Conservation (phyloP, 1,139 yeast species). For the Pichia sp. region DNA sequence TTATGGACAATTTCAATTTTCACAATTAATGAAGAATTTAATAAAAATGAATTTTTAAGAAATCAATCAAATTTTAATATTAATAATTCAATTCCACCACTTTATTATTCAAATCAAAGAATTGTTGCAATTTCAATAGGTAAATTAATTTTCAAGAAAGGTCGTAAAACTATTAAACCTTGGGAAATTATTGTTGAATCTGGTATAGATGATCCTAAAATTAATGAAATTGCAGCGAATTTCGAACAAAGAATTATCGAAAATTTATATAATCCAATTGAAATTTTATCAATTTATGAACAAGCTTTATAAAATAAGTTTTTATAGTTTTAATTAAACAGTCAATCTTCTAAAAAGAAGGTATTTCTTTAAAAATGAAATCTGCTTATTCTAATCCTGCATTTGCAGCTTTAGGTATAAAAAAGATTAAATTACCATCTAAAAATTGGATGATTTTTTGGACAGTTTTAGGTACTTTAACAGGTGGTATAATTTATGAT, state of each 20-base stretch:
- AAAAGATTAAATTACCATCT: constrained; percentile 69
- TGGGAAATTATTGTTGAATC: constrained; percentile 4
- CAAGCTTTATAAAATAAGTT: no score
- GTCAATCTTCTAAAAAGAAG: no score
- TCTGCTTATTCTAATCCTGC: constrained; percentile 82
- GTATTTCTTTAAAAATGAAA: no score
- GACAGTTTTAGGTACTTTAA: constrained; percentile 55
- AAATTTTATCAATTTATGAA: constrained; percentile 6
- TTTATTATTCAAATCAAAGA: constrained; percentile 13
- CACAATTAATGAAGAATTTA: constrained; percentile 15
- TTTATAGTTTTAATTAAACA: no score
- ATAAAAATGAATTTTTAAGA: no score
- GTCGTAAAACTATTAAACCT: constrained; percentile 35
- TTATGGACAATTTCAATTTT: constrained; percentile 63
- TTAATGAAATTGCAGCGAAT: not conserved
- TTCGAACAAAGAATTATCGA: not conserved
- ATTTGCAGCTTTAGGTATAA: constrained; percentile 79
- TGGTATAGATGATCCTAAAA: not conserved
- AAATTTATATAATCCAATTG: constrained; percentile 1
- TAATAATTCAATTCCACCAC: constrained; percentile 4
- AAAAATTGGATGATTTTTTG: constrained; percentile 92
- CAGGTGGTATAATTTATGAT: constrained; percentile 76
- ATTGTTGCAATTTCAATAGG: constrained; percentile 53
- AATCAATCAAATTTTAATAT: not conserved
- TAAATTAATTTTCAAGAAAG: constrained; percentile 68